A percentile compares a stretch with the other conserved stretches of the same genome.
These are phyloP conservation scores for Phytopythium cucurbitacearum DNA, from an alignment of 352 stramenopile species.

Conservation along the genomic window DNA sequence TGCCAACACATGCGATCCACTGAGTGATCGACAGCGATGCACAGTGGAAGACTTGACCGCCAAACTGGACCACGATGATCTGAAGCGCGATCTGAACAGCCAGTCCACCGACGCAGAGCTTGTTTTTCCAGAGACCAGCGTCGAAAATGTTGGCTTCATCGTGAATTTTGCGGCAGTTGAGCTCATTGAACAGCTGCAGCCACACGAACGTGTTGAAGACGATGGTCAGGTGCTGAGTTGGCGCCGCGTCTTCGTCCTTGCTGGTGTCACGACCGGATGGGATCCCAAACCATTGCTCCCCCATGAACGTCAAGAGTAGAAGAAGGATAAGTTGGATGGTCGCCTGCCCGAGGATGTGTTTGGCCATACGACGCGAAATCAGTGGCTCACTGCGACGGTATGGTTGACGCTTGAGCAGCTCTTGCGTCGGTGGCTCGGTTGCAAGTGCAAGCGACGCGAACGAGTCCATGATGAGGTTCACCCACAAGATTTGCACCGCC, in stretches of 20 bases:
- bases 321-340: conserved; percentile 90
- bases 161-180: conserved; percentile 82
- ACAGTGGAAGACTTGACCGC: conserved; percentile 75
- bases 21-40: conserved; percentile 29
- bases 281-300: conserved; percentile 46
- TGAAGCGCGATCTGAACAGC: conserved; percentile 91
- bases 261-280: conserved; percentile 40
- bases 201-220: conserved; percentile 99
- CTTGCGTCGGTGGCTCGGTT: conserved; percentile 88
- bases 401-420: conserved; percentile 90
- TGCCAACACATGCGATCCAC: conserved; percentile 48
- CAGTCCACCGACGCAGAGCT: conserved; percentile 90
- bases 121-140: conserved; percentile 82
- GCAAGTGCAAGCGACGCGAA: conserved; percentile 94
- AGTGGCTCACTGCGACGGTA: conserved; percentile 91
- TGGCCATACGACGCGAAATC: conserved; percentile 93
- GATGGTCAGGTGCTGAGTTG: conserved; percentile 92
- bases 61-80: conserved; percentile 93
- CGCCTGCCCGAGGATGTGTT: conserved; percentile 93
- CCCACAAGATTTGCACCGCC: conserved; percentile 96
- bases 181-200: conserved; percentile 92
- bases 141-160: conserved; percentile 92
- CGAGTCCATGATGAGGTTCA: conserved; percentile 99
- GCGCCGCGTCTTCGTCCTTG: conserved; percentile 26
- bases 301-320: conserved; percentile 81